Base-by-base conservation (phyloP, 2,329 filamentous ascomycete species). In the Ascochyta koolunga region DNA sequence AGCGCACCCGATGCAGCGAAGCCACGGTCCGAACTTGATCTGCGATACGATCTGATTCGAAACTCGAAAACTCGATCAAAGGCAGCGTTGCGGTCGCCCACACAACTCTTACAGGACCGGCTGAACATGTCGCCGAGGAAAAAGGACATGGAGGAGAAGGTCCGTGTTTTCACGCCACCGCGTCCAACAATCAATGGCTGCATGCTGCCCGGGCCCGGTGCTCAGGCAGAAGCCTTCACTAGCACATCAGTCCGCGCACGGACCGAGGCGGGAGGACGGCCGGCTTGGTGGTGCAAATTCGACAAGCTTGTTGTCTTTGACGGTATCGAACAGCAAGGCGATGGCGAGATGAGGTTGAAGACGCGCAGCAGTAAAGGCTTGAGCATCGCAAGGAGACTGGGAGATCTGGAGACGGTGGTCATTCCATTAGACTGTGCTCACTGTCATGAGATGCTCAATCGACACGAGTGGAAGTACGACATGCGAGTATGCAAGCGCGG, bases 221-320 rank as follows among this genome's bases (percentile, higher is more conserved):
- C 53, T 1, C 62, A 65, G 5, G 31, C 60, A 29, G 57, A 50
- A 8, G 58, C 65, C 0, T 71, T 73, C 35, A 62, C 56, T 2
- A 69, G 70, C 38, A 59, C 62, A 8, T 64, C 61, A 1, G 63
- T 73, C 0, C 62, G 70, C 15, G 70, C 69, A 7, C 49, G 58
- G 5, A 73, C 69, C 2, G 64, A 68, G 33, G 46, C 56, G 4
- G 42, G 43, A 2, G 41, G 55, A 5, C 55, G 65, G 2, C 67
- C 71, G 1, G 65, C 69, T 4, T 73, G 71, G 71, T 73, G 71
- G 71, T 73, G 71, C 45, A 72, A 72, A 39, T 59, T 67, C 29
- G 71, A 74, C 36, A 69, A 67, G 42, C 58, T 74, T 2, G 70
- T 72, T 4, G 62, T 74, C 0, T 73, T 73, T 18, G 70, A 74